Evolutionary conservation across 371 early-diverging fungal genomes (phyloP).

Genomic region (Mucor plumbeus): DNA sequence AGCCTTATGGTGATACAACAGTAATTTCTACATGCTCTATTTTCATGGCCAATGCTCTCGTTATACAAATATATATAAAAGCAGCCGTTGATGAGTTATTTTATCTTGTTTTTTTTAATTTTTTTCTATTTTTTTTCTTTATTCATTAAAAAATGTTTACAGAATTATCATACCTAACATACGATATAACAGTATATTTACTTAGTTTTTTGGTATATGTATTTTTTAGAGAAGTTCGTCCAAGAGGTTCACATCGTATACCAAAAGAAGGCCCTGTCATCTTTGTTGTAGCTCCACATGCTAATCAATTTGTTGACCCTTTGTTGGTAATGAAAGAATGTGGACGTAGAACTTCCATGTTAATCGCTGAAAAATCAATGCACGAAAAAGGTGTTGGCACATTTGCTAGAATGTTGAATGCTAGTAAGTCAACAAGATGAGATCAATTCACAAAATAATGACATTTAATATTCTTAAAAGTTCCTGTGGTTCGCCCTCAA

Average conservation of each 20-base stretch:
- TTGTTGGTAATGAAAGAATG: slow-evolving; percentile 80
- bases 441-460: too few species aligned
- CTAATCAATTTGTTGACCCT: slow-evolving; percentile 96
- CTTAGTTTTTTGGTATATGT: slow-evolving; percentile 67
- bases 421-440: slow-evolving; percentile 48
- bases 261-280: slow-evolving; percentile 87
- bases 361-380: slow-evolving; percentile 89
- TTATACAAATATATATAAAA: slow-evolving; percentile 1
- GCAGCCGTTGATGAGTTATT: neutral
- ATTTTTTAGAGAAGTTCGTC: slow-evolving; percentile 87
- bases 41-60: slow-evolving; percentile 1
- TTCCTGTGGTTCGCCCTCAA: slow-evolving; percentile 91
- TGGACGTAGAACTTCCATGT: slow-evolving; percentile 76
- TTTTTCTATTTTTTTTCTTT: neutral
- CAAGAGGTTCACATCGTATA: slow-evolving; percentile 84
- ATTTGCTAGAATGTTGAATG: slow-evolving; percentile 71
- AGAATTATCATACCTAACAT: slow-evolving; percentile 21
- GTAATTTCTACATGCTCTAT: neutral
- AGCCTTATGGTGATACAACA: neutral
- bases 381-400: slow-evolving; percentile 79
- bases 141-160: neutral
- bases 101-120: too few species aligned
- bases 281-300: slow-evolving; percentile 94
- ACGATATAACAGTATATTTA: slow-evolving; percentile 60
- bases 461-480: slow-evolving; percentile 20